phyloP scores from a whole-genome alignment of 257 asterid genomes.

The Fraxinus americana region DNA sequence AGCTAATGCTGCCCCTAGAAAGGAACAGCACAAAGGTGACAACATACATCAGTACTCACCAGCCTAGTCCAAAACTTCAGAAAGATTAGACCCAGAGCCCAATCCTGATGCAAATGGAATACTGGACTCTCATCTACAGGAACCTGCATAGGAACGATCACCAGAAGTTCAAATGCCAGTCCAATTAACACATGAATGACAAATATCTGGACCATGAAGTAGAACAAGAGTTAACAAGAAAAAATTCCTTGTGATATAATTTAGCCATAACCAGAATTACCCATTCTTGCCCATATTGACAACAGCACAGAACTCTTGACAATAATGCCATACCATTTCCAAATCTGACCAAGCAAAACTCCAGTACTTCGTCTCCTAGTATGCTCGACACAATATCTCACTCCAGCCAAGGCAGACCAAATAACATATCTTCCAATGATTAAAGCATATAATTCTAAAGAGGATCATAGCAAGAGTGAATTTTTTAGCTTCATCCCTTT shows the following conservation, averaged over 20 bases:
- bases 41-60: constrained; percentile 51
- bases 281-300: constrained; percentile 80
- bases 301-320: constrained; percentile 77
- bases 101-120: too few species aligned
- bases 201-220: constrained; percentile 56
- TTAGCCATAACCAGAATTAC: constrained; percentile 15
- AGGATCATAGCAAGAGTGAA: constrained; percentile 3
- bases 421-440: constrained; percentile 95
- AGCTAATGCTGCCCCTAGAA: background rate
- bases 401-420: constrained; percentile 95
- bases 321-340: constrained; percentile 91
- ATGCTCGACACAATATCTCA: constrained; percentile 73
- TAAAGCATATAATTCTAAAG: constrained; percentile 80
- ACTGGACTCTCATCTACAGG: constrained; percentile 41
- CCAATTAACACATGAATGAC: constrained; percentile 93
- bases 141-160: constrained; percentile 96
- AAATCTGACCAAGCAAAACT: constrained; percentile 61
- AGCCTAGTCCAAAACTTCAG: constrained; percentile 98
- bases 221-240: constrained; percentile 15
- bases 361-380: constrained; percentile 66
- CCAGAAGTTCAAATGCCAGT: constrained; percentile 90
- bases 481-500: background rate
- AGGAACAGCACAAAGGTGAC: background rate
- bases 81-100: constrained; percentile 42
- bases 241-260: background rate